Conservation (phyloP, 345 rosid species). For the Populus deltoides region DNA sequence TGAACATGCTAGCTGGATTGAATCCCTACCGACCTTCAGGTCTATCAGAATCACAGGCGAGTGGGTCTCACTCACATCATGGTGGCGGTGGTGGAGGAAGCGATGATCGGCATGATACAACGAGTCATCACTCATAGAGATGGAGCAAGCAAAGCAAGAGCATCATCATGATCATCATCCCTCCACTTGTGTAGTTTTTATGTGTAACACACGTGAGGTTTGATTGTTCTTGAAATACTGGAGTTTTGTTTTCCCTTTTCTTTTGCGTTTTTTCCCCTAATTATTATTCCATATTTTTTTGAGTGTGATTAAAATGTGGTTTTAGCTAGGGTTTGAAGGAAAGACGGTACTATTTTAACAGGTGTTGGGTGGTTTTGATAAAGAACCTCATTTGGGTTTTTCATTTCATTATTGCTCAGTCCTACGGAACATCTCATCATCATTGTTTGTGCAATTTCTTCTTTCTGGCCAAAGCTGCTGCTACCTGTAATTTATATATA, state of each 20-base stretch:
- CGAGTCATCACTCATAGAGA: conserved; percentile 46
- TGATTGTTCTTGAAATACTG: conserved; percentile 43
- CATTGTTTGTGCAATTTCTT: conserved; percentile 26
- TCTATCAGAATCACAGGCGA: conserved; percentile 65
- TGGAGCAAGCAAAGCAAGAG: neutral
- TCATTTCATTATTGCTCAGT: neutral
- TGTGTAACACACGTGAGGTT: conserved; percentile 77
- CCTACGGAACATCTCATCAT: conserved; percentile 15
- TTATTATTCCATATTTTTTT: conserved; percentile 23
- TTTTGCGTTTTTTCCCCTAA: neutral
- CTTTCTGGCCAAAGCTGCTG: neutral
- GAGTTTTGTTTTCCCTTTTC: conserved; percentile 38
- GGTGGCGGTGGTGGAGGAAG: conserved; percentile 36
- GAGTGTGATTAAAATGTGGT: conserved; percentile 50
- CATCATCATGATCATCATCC: conserved; percentile 13
- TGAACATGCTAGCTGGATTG: conserved; percentile 70
- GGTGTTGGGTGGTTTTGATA: conserved; percentile 29
- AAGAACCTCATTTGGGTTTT: conserved; percentile 18
- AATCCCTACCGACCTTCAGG: conserved; percentile 49
- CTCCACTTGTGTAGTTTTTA: conserved; percentile 42
- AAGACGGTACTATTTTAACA: conserved; percentile 30
- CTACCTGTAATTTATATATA: neutral
- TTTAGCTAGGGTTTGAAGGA: conserved; percentile 35
- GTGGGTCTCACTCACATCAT: conserved; percentile 66
- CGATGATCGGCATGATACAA: conserved; percentile 59